Conservation (phyloP, 306 rosid genomes). For the Glycine latifolia region DNA sequence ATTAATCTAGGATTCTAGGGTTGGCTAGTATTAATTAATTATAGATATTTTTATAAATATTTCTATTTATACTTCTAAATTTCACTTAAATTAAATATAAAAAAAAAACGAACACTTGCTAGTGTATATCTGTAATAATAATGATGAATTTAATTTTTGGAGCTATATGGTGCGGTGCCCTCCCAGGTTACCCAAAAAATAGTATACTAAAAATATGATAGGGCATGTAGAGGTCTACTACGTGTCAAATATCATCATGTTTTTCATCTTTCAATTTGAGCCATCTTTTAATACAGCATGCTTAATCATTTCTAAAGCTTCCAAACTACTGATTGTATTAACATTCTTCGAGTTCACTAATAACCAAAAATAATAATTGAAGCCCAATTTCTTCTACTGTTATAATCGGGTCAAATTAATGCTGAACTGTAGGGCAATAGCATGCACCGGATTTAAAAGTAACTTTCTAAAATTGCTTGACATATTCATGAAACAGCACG, state of each 20-base stretch:
- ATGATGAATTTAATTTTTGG: not conserved
- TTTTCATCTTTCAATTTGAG: not conserved
- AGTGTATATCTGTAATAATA: not conserved
- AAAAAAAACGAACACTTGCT: not conserved
- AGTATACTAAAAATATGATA: not conserved
- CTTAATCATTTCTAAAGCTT: conserved; percentile 17
- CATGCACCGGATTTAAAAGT: conserved; percentile 14
- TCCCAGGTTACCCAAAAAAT: not conserved
- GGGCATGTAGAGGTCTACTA: not conserved
- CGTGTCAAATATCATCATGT: not conserved
- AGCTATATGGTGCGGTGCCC: not conserved
- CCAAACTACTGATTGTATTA: not conserved
- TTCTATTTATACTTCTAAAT: not conserved
- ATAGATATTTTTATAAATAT: not conserved
- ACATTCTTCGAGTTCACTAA: not conserved
- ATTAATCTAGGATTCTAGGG: not conserved
- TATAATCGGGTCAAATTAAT: not conserved
- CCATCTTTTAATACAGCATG: not conserved
- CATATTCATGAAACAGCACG: conserved; percentile 14
- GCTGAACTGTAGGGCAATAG: not conserved
- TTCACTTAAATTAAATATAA: not conserved
- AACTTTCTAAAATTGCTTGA: not conserved
- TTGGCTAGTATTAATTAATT: not conserved
- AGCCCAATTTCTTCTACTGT: no score
- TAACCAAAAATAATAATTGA: not conserved